Conservation (phyloP, 371 early-diverging fungal species). For the Zopfochytrium polystomum region DNA sequence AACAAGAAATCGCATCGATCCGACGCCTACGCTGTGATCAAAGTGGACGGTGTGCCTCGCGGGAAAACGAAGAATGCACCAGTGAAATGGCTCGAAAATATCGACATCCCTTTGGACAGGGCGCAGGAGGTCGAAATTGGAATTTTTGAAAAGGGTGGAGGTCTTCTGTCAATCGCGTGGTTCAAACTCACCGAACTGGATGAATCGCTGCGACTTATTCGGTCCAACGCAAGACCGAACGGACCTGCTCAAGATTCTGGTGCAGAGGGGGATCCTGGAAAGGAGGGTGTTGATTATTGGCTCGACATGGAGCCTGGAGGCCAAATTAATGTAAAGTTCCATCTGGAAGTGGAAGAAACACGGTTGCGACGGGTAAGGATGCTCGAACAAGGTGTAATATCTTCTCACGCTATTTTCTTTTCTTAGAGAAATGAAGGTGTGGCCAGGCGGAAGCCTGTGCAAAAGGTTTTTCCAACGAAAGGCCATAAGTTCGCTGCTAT, state of each 20-base stretch:
- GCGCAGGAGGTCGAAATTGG: slow-evolving; percentile 88
- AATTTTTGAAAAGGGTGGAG: slow-evolving; percentile 59
- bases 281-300: slow-evolving; percentile 46
- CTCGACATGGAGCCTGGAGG: slow-evolving; percentile 92
- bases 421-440: slow-evolving; percentile 53
- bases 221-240: neutral
- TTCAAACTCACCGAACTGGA: slow-evolving; percentile 44
- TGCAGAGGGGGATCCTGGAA: too few species aligned
- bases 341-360: slow-evolving; percentile 48
- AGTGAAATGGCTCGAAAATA: slow-evolving; percentile 78
- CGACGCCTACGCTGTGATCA: slow-evolving; percentile 71
- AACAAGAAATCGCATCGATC: slow-evolving; percentile 36
- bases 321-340: slow-evolving; percentile 71
- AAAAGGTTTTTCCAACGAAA: slow-evolving; percentile 76
- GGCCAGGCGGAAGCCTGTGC: slow-evolving; percentile 83
- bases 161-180: slow-evolving; percentile 44
- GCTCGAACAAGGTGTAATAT: neutral
- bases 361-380: neutral
- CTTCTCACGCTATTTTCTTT: neutral
- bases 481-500: slow-evolving; percentile 88
- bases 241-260: neutral
- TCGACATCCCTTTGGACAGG: slow-evolving; percentile 78
- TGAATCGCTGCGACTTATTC: slow-evolving; percentile 21
- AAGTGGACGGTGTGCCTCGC: slow-evolving; percentile 75
- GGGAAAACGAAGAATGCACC: slow-evolving; percentile 68